phyloP scores from a whole-genome alignment of 2,329 filamentous ascomycete species.

The Lecanicillium sp. region DNA sequence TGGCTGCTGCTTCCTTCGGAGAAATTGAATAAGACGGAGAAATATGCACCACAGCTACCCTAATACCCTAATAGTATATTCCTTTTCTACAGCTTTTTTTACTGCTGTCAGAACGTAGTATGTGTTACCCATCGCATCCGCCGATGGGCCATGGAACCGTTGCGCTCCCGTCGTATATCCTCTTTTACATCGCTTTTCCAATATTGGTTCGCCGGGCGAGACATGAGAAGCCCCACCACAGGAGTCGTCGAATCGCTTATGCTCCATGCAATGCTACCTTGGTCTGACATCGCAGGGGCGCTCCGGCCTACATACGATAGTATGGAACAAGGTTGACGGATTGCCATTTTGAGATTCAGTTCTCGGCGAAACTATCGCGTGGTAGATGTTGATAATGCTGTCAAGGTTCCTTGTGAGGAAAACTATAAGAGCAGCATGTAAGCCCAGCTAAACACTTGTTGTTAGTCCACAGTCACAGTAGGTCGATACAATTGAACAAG shows the following conservation, averaged over 20 bases:
- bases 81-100: not conserved
- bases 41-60: not conserved
- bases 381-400: no score
- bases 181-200: no score
- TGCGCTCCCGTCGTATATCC: no score
- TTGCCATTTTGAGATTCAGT: not conserved
- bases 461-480: not conserved
- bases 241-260: slow-evolving; percentile 9
- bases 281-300: slow-evolving; percentile 2
- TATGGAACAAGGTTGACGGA: not conserved
- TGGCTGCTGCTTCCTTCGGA: slow-evolving; percentile 1
- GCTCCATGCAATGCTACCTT: slow-evolving; percentile 12
- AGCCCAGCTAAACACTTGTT: not conserved
- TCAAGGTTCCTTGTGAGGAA: no score
- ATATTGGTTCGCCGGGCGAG: not conserved
- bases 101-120: not conserved
- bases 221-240: not conserved
- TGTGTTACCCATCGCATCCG: no score
- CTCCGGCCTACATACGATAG: not conserved
- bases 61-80: no score
- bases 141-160: no score
- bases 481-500: not conserved
- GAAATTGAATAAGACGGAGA: slow-evolving; percentile 10
- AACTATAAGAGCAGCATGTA: slow-evolving; percentile 2
- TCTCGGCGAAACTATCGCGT: not conserved